Conservation (phyloP, 164 flowering plant species). For the Cinnamomum chago region DNA sequence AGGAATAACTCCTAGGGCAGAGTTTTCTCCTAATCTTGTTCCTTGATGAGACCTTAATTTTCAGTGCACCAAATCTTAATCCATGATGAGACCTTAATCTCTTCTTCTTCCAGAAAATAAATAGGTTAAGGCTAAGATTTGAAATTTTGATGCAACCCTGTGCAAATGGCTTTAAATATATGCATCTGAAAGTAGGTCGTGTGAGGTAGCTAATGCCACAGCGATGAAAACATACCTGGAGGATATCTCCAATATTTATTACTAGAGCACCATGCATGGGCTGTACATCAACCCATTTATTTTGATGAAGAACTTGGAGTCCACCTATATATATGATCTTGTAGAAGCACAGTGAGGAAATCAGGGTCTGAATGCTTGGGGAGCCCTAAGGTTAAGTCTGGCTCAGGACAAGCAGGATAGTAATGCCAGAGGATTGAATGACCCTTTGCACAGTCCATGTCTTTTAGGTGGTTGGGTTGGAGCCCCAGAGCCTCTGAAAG, state of each 20-base stretch:
- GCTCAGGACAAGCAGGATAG: constrained; percentile 33
- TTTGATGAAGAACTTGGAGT: constrained; percentile 23
- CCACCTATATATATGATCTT: constrained; percentile 27
- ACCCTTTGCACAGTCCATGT: constrained; percentile 20
- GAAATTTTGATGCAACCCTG: no score
- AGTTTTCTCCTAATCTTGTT: no score
- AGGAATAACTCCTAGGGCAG: no score
- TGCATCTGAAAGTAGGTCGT: neutral
- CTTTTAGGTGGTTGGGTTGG: constrained; percentile 17
- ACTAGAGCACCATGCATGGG: constrained; percentile 27
- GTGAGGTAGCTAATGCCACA: neutral
- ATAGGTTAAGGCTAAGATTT: no score
- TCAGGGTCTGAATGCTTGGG: constrained; percentile 28
- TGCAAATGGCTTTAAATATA: neutral
- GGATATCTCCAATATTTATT: constrained; percentile 26
- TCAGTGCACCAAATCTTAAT: no score
- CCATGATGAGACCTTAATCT: no score
- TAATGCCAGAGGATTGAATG: constrained; percentile 12
- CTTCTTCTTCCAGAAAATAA: no score
- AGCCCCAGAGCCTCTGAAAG: constrained; percentile 37
- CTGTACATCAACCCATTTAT: constrained; percentile 23
- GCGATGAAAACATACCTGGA: constrained; percentile 9
- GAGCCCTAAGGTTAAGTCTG: constrained; percentile 21
- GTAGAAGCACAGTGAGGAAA: constrained; percentile 27
- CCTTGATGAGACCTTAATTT: no score